Base-by-base conservation (phyloP, 2,329 filamentous ascomycete genomes). In the Fusarium annulatum region DNA sequence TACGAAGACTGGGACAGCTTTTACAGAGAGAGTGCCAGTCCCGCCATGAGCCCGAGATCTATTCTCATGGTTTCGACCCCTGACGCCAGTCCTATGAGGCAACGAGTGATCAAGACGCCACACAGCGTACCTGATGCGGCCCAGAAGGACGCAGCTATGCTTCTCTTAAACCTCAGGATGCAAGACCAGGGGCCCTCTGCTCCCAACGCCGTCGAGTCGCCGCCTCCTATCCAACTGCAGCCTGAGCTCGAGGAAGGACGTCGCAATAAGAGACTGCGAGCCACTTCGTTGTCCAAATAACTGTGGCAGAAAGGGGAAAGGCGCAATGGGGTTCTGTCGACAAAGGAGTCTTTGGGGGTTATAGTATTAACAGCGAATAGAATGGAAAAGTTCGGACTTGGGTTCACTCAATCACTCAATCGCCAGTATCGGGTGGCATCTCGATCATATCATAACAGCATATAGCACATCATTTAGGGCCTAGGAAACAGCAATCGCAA, bases 201-300 rank as follows among this genome's bases (percentile, higher is more conserved):
- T 34, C 36, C 65, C 15, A 57, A 36, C n/a, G 49, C 28, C 4
- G 15, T 34, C 21, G 45, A 28, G 21, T 53, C 48, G 23, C 42
- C 64, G 12, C n/a, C 30, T 7, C 30, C 18, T 11, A 23, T 9
- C 28, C n/a, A 21, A 26, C 28, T 28, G 18, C 51, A n/a, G 18
- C 38, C 46, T 10, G 34, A 14, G 2, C 12, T 57, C 10, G 36
- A 49, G 9, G 70, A 75, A n/a, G 52, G 49, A 23, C 77, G 77
- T 55, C 72, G 76, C 18, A 73, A 49, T 46, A 78, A 78, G 68
- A 73, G 77, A 69, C 61, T 71, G 30, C 67, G 77, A 43, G 64
- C 72, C 12, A 65, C 61, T 52, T 75, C 71, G 23, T 60, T 67
- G 48, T 78, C 34, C 56, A 53, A 36, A 39, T 9, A 16, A 26